Conservation (phyloP, 2,329 filamentous ascomycete genomes). For the Fusarium sp. region DNA sequence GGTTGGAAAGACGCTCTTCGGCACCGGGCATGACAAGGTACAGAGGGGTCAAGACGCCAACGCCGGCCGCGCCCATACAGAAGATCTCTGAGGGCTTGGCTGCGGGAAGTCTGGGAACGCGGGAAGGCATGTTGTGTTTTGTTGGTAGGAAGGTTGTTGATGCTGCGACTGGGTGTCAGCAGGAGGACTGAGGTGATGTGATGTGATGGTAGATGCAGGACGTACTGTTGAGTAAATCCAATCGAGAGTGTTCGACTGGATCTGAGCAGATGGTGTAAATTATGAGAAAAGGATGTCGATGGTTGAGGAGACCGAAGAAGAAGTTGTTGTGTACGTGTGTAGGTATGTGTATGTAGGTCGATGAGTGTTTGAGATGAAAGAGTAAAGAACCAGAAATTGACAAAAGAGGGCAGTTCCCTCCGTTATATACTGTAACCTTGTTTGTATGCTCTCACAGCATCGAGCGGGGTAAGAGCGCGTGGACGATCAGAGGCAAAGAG, state of each 20-base stretch:
- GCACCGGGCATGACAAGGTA: conserved; percentile 68
- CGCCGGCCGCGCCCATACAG: conserved; percentile 64
- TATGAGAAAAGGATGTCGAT: neutral
- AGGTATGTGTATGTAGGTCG: neutral
- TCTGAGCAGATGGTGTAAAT: neutral
- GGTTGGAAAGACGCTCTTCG: conserved; percentile 63
- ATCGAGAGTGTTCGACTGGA: conserved; percentile 8
- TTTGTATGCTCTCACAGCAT: conserved; percentile 26
- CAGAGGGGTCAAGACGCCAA: conserved; percentile 65
- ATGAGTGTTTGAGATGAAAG: conserved; percentile 10
- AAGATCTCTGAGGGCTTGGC: conserved; percentile 61
- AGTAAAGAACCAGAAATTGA: neutral
- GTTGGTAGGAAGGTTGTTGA: neutral
- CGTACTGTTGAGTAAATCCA: conserved; percentile 27
- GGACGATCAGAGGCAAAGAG: conserved; percentile 29
- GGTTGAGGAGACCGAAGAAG: neutral
- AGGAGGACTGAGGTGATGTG: too few species aligned
- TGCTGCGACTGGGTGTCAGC: conserved; percentile 14
- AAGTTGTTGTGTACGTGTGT: neutral
- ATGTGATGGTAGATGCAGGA: neutral
- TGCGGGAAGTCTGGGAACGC: conserved; percentile 60
- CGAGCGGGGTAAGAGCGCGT: conserved; percentile 45
- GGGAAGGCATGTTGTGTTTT: conserved; percentile 58
- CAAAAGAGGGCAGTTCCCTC: conserved; percentile 16
- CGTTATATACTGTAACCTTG: conserved; percentile 33